Evolutionary conservation across 345 rosid genomes (phyloP), one percentile per base, ranked within the genome.

Genomic region (Nephelium lappaceum): DNA sequence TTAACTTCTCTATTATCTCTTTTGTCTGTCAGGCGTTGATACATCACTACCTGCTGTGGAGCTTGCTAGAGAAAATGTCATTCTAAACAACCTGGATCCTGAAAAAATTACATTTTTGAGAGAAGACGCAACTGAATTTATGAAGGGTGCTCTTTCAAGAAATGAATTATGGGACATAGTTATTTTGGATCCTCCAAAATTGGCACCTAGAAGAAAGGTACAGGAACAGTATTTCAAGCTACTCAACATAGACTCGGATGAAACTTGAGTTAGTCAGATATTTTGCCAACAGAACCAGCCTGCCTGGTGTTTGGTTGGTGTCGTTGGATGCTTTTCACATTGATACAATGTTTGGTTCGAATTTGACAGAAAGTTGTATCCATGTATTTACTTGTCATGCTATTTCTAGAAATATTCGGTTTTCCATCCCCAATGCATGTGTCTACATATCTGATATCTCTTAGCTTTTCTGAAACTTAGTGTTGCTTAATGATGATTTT

Each of bases 171-270:
- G 99, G 97, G 98, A 92, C 87, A 47, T 95, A 12, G 93, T 95
- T 73, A 85, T 93, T 81, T 83, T 95, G 74, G 98, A 95, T 85
- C 99, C 98, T 80, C 98, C 98, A 31, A 93, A 95, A 85, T 76
- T 95, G 51, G 98, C 96, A 31, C 99, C 96, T 53, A 81, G 86
- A 64, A 89, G 84, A 79, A 90, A 93, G 99, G 97, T 95, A 84
- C 38, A 18, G 5, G 60, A 62, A 64, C 19, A 53, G 39, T 16
- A 18, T 25, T 57, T 41, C 39, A 39, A 23, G 25, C n/a, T 62
- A 43, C 45, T 71, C 7, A 21, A 39, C 67, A 47, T 23, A 65
- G 2, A 11, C 1, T 49, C 11, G 21, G 36, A 38, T 76, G 64
- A 76, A 76, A n/a, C 38, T 66, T 66, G 36, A 51, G 23, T 51